phyloP scores from a whole-genome alignment of 2,329 filamentous ascomycete genomes.

The Botryosphaeria dothidea region DNA sequence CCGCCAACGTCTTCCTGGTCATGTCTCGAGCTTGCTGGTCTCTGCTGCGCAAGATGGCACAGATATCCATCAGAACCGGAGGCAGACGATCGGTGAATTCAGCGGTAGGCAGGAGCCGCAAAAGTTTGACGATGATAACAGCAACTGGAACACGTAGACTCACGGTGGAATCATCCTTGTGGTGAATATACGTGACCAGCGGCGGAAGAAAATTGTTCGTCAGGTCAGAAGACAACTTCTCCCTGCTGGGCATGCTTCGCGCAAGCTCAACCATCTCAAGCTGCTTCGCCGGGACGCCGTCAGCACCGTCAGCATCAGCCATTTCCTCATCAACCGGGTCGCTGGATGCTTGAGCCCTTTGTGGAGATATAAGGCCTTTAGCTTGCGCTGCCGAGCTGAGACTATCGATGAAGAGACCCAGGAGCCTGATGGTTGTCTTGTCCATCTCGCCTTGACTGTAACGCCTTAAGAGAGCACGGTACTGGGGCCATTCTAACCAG shows the following conservation, averaged over 20 bases:
- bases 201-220: conserved; percentile 74
- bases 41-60: conserved; percentile 87
- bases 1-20: conserved; percentile 81
- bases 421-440: conserved; percentile 80
- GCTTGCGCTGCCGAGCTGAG: conserved; percentile 56
- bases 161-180: conserved; percentile 93
- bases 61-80: conserved; percentile 85
- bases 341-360: conserved; percentile 45
- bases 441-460: conserved; percentile 82
- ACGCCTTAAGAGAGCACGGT: conserved; percentile 77
- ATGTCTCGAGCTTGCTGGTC: conserved; percentile 87
- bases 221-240: conserved; percentile 72
- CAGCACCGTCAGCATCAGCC: neutral
- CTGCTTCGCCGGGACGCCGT: conserved; percentile 22
- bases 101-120: conserved; percentile 74
- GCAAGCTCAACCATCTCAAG: conserved; percentile 48
- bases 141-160: conserved; percentile 90
- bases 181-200: conserved; percentile 80
- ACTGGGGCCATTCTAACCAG: conserved; percentile 87
- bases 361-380: conserved; percentile 35
- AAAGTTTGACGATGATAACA: conserved; percentile 82
- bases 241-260: conserved; percentile 64
- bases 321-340: conserved; percentile 18
- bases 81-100: conserved; percentile 76
- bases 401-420: conserved; percentile 80